phyloP scores from a whole-genome alignment of 2,329 filamentous ascomycete genomes.

The Ophiocordyceps camponoti-leonardi region DNA sequence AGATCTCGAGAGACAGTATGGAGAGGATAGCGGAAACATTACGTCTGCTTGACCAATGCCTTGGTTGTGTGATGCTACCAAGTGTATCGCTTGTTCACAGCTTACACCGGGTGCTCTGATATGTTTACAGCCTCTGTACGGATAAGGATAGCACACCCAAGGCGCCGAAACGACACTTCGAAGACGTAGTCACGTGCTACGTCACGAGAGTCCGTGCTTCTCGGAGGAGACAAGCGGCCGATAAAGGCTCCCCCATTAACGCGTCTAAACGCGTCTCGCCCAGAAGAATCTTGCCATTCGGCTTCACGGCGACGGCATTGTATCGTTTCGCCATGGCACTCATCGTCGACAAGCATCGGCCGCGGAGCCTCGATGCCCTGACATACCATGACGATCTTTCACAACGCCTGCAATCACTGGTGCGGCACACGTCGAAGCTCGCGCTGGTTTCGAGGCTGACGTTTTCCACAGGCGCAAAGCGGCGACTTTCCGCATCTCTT shows the following conservation, averaged over 20 bases:
- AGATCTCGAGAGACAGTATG: too few relatives aligned
- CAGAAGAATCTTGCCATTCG: not conserved
- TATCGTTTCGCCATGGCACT: conserved; percentile 38
- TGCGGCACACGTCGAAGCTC: conserved; percentile 24
- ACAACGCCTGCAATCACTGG: conserved; percentile 68
- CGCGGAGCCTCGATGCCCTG: conserved; percentile 57
- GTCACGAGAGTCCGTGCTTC: too few relatives aligned
- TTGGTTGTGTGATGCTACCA: too few relatives aligned
- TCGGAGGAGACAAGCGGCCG: too few relatives aligned
- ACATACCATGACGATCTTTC: conserved; percentile 85
- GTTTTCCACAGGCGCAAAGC: conserved; percentile 62
- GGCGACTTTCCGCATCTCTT: conserved; percentile 96
- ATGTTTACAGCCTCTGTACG: too few relatives aligned
- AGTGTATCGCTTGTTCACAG: too few relatives aligned
- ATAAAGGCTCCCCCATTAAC: conserved; percentile 14
- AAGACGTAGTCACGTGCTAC: too few relatives aligned
- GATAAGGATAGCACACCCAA: too few relatives aligned
- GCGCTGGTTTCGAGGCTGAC: not conserved
- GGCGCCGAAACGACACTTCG: too few relatives aligned
- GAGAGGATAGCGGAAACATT: too few relatives aligned
- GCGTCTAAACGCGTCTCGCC: conserved; percentile 16
- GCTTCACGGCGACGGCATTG: conserved; percentile 3
- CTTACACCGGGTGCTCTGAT: too few relatives aligned
- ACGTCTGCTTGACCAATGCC: too few relatives aligned
- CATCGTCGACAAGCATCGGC: conserved; percentile 56